phyloP scores from a whole-genome alignment of 2,329 filamentous ascomycete genomes.

The Diaporthe eres region DNA sequence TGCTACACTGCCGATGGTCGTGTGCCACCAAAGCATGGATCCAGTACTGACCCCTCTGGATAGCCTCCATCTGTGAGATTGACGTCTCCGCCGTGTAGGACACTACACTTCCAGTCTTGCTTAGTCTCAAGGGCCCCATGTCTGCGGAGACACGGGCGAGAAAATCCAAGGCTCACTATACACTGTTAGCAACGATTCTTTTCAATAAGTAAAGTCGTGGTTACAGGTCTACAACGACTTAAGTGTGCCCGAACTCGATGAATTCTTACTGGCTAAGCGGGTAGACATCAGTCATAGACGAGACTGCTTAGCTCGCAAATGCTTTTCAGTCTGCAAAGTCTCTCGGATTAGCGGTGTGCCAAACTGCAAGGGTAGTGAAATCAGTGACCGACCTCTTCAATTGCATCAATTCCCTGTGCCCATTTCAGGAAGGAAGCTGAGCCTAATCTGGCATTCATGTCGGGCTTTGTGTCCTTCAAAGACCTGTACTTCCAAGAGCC shows the following conservation, averaged over 20 bases:
- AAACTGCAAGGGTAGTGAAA: neutral
- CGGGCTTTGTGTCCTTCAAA: slow-evolving; percentile 10
- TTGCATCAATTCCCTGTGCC: slow-evolving; percentile 30
- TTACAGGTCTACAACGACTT: neutral
- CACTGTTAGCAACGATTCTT: neutral
- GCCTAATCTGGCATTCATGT: slow-evolving; percentile 29
- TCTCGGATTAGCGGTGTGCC: neutral
- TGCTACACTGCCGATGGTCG: too few relatives aligned
- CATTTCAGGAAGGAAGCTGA: slow-evolving; percentile 31
- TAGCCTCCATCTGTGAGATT: too few relatives aligned
- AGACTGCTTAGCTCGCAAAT: slow-evolving; percentile 3
- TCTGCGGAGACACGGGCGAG: neutral
- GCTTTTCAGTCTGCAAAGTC: neutral
- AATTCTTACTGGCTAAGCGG: neutral
- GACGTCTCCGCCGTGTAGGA: too few relatives aligned
- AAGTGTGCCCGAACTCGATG: too few relatives aligned
- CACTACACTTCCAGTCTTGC: neutral
- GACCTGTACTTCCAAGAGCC: slow-evolving; percentile 17
- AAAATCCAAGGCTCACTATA: neutral
- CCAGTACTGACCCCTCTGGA: too few relatives aligned
- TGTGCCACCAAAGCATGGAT: too few relatives aligned
- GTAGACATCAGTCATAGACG: neutral
- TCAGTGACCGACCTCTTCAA: slow-evolving; percentile 29
- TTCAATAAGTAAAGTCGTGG: neutral
- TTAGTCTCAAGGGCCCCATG: neutral